Evolutionary conservation across 1,139 yeast genomes (phyloP).

Genomic region (Blastobotrys proliferans): DNA sequence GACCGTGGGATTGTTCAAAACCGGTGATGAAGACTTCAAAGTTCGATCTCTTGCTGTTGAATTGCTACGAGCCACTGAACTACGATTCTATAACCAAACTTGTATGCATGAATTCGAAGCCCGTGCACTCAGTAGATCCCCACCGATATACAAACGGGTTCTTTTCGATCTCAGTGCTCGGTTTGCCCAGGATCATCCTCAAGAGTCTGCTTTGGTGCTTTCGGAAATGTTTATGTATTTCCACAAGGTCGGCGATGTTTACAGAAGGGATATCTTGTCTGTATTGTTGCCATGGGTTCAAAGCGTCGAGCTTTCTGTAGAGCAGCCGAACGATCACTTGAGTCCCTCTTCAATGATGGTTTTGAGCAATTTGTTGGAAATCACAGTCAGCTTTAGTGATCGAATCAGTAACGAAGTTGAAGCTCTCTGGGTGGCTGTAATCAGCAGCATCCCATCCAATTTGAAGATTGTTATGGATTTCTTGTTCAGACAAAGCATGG

Average conservation of each 20-base stretch:
- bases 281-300: conserved; percentile 89
- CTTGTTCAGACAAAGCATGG: conserved; percentile 63
- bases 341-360: conserved; percentile 54
- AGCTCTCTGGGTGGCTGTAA: conserved; percentile 91
- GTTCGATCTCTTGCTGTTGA: conserved; percentile 62
- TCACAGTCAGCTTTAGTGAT: conserved; percentile 73
- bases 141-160: conserved; percentile 74
- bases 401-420: conserved; percentile 81
- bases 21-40: conserved; percentile 59
- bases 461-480: conserved; percentile 70
- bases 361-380: conserved; percentile 73
- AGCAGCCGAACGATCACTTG: conserved; percentile 44
- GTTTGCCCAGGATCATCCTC: conserved; percentile 56
- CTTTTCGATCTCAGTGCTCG: conserved; percentile 63
- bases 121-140: conserved; percentile 59
- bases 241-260: conserved; percentile 53
- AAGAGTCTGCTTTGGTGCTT: conserved; percentile 55
- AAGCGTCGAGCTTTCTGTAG: conserved; percentile 59
- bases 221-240: conserved; percentile 72
- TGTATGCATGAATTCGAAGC: conserved; percentile 51
- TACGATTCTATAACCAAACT: conserved; percentile 45
- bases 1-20: conserved; percentile 62
- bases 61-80: conserved; percentile 54
- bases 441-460: conserved; percentile 64
- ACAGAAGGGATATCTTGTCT: conserved; percentile 73